A percentile compares a stretch with the other conserved stretches of the same genome.
Evolutionary conservation across 78 protist species (phyloP).

Genomic region (Acrasis kona): DNA sequence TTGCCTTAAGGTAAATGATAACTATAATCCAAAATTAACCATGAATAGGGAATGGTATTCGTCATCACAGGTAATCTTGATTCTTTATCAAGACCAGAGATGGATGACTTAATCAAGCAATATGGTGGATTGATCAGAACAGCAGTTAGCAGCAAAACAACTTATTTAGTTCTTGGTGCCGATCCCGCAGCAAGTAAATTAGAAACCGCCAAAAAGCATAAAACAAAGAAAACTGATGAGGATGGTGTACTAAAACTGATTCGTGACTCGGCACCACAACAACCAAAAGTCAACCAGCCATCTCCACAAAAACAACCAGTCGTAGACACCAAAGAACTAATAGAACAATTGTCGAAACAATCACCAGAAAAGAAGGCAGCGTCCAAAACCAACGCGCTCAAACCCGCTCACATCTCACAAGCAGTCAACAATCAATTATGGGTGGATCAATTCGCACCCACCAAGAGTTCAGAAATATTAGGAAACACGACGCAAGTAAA

Average conservation of each 20-base stretch:
- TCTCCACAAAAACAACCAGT: not conserved
- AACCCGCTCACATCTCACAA: not conserved
- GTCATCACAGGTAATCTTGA: conserved; percentile 40
- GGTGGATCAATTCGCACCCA: conserved; percentile 69
- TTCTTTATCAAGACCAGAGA: conserved; percentile 19
- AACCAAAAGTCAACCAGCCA: conserved; percentile 9
- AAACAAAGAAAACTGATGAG: conserved; percentile 25
- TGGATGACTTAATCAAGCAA: conserved; percentile 24
- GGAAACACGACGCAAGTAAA: conserved; percentile 51
- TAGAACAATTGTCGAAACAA: not conserved
- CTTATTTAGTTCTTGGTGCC: conserved; percentile 30
- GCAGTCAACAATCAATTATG: conserved; percentile 4
- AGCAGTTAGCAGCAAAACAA: not conserved
- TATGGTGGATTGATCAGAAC: conserved; percentile 32
- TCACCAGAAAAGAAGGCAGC: not conserved
- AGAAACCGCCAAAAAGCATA: conserved; percentile 1
- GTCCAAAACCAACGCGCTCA: not conserved
- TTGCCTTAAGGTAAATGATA: too few relatives aligned
- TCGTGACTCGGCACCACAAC: not conserved
- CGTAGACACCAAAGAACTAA: not conserved
- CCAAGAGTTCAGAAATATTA: conserved; percentile 22
- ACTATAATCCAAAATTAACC: too few relatives aligned
- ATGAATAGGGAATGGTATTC: conserved; percentile 12
- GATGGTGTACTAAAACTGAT: conserved; percentile 46
- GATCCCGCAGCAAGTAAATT: conserved; percentile 48